phyloP scores from a whole-genome alignment of 2,329 filamentous ascomycete species.

The Anthostomella pinea region DNA sequence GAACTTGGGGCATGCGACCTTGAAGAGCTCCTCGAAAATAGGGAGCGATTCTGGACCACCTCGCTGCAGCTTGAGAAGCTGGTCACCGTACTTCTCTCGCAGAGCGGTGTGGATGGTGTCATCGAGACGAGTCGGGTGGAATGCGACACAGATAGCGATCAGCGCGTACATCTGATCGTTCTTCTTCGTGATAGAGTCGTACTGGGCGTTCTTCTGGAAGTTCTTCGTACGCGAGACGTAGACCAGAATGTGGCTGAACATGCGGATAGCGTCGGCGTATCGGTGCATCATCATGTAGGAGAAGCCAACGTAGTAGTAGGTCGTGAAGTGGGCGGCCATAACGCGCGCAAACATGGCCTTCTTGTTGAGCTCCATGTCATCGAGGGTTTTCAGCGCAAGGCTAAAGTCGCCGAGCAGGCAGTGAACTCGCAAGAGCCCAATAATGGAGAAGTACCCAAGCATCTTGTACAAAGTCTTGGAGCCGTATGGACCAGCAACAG shows the following conservation, averaged over 20 bases:
- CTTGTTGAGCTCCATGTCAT: conserved; percentile 99
- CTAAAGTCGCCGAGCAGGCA: conserved; percentile 96
- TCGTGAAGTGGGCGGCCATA: conserved; percentile 99
- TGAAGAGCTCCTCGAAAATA: conserved; percentile 98
- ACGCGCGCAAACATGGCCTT: conserved; percentile 99
- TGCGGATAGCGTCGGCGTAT: conserved; percentile 98
- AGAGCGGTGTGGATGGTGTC: conserved; percentile 98
- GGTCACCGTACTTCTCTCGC: conserved; percentile 98
- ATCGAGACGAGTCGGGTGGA: conserved; percentile 94
- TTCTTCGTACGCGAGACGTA: conserved; percentile 99
- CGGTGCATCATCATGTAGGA: conserved; percentile 99
- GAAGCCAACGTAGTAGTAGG: conserved; percentile 99
- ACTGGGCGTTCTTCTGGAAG: conserved; percentile 98
- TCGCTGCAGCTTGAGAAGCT: conserved; percentile 93
- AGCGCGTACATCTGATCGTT: conserved; percentile 99
- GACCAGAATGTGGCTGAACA: conserved; percentile 99
- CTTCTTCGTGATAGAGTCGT: conserved; percentile 99
- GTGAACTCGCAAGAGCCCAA: conserved; percentile 93
- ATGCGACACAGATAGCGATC: conserved; percentile 97
- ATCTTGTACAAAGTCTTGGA: conserved; percentile 93
- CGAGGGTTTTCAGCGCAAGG: conserved; percentile 95
- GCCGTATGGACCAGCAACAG: conserved; percentile 92
- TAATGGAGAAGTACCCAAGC: conserved; percentile 99
- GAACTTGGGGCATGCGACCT: conserved; percentile 97
- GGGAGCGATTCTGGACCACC: conserved; percentile 93